Conservation (phyloP, 1,284 basidiomycete genomes). For the Hymenochaete sp. region DNA sequence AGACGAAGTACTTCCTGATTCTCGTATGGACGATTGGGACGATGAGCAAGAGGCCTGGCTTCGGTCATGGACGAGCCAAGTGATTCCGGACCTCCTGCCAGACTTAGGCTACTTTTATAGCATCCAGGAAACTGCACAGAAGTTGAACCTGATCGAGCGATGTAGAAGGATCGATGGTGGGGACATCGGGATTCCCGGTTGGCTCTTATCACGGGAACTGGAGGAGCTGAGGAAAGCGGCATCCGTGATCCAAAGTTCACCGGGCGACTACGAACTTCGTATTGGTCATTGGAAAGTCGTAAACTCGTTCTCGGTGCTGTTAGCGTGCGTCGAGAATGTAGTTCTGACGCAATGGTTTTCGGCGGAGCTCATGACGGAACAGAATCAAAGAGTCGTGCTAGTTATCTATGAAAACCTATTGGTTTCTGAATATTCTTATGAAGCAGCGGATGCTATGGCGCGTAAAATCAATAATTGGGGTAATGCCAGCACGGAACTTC, state of each 20-base stretch:
- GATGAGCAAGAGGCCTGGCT: conserved; percentile 25
- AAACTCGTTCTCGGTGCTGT: conserved; percentile 23
- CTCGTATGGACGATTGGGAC: conserved; percentile 21
- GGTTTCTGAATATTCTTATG: conserved; percentile 12
- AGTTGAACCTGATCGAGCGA: conserved; percentile 44
- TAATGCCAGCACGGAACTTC: not conserved
- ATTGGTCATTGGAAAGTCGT: conserved; percentile 28
- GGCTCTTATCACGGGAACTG: conserved; percentile 55
- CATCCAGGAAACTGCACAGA: conserved; percentile 45
- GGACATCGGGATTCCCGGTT: conserved; percentile 55
- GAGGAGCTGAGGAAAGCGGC: conserved; percentile 35
- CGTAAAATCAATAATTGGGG: too few species aligned
- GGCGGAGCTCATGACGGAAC: conserved; percentile 3
- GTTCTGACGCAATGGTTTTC: conserved; percentile 9
- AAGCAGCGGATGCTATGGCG: too few species aligned
- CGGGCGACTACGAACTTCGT: conserved; percentile 23
- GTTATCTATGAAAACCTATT: not conserved
- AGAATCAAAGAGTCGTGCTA: not conserved
- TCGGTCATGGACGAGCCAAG: conserved; percentile 38
- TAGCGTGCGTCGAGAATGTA: conserved; percentile 3
- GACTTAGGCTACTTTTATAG: conserved; percentile 50
- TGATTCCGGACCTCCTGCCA: conserved; percentile 46
- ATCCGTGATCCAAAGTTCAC: conserved; percentile 27
- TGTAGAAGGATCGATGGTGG: conserved; percentile 51
- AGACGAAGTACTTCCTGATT: conserved; percentile 45